phyloP scores from a whole-genome alignment of 441 rosid species.

The Capsella rubella region DNA sequence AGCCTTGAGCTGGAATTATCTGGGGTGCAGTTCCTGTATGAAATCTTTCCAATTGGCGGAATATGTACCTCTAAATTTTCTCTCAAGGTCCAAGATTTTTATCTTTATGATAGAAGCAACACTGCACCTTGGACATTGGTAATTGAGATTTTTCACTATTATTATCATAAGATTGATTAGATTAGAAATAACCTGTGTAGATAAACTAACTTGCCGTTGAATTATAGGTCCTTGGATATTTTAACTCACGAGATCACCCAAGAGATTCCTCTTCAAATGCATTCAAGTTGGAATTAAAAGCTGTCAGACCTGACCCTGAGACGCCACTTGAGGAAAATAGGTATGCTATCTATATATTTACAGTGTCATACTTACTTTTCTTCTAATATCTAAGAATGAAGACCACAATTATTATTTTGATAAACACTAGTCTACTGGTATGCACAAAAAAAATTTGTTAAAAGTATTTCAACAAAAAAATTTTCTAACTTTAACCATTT shows the following conservation, averaged over 20 bases:
- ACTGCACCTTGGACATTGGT: conserved; percentile 92
- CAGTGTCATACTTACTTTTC: conserved; percentile 19
- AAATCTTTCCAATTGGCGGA: conserved; percentile 71
- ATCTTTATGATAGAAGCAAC: conserved; percentile 77
- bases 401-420: neutral
- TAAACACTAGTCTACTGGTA: conserved; percentile 16
- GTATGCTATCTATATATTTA: conserved; percentile 48
- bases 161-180: conserved; percentile 16
- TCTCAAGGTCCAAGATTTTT: conserved; percentile 75
- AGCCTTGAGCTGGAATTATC: conserved; percentile 78
- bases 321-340: conserved; percentile 97
- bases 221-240: conserved; percentile 81
- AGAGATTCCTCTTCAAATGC: conserved; percentile 90
- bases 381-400: conserved; percentile 11
- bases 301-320: conserved; percentile 90
- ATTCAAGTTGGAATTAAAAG: conserved; percentile 81
- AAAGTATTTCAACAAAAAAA: neutral
- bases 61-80: conserved; percentile 72
- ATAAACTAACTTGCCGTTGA: conserved; percentile 23
- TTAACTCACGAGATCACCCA: conserved; percentile 87
- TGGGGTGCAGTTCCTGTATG: conserved; percentile 70
- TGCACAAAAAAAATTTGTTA: neutral
- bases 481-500: neutral
- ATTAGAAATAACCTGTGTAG: conserved; percentile 16
- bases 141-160: conserved; percentile 42